Base-by-base conservation (phyloP, 2,329 filamentous ascomycete species). In the Stemphylium lycopersici region DNA sequence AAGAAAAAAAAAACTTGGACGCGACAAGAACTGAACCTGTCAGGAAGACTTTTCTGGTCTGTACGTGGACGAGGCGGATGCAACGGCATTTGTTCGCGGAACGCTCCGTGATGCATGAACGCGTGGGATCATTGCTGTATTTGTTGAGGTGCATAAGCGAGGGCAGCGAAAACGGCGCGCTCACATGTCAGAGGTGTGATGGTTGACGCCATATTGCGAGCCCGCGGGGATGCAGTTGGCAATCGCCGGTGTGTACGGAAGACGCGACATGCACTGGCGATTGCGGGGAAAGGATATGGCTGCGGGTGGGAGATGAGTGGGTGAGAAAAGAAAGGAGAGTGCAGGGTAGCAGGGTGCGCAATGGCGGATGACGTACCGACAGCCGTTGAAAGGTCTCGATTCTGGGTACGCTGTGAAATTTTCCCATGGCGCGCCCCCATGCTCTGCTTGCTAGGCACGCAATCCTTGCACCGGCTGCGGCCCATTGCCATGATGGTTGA, bases 321-420 rank as follows among this genome's bases (percentile, higher is more conserved):
- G 41, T 16, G 31, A 29, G 45, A 42, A 50, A 46, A 29, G 45
- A 42, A 50, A 46, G 38, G 33, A 52, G 16, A 41, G 40, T 41
- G 33, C 39, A 26, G 34, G 24, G 36, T 38, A 32, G 16, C 18
- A 48, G 42, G 41, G 13, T 18, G 16, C 10, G 33, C 48, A 52
- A 56, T 47, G 49, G 47, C 52, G 50, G 33, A 55, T 62, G 59
- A 62, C 59, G 59, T 62, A 48, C 54, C 24, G 45, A 34, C 34
- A 39, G 33, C 31, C 38, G 46, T 41, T 34, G 42, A 24, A 32
- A 42, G 44, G 52, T 56, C 52, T 48, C 51, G 52, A 58, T 46
- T 34, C 51, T 48, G 45, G 48, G 39, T 45, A 37, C 24, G 16
- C 36, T 43, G 40, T 49, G 48, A 49, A 61, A 31, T 44, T 59